Evolutionary conservation across 768 basidiomycete genomes (phyloP), one percentile per base, ranked within the genome.

Genomic region (Calocera viscosa): DNA sequence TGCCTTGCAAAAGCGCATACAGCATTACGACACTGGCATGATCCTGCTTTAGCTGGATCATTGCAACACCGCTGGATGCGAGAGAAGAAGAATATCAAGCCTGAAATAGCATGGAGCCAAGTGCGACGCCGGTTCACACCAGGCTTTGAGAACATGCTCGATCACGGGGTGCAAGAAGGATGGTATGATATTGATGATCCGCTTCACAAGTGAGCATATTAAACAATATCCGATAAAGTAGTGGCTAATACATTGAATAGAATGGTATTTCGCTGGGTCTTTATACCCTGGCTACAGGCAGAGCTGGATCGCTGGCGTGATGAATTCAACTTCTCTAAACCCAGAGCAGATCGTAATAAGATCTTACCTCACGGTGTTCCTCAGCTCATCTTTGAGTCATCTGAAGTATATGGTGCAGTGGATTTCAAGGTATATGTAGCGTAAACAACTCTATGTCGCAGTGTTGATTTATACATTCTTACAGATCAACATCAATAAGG

Each of bases 1-100:
- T 74, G 77, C 0, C 73, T 82, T 32, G 82, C 81, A 0, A 82
- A 83, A 70, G 72, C 71, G 0, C 80, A 82, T 0, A 81, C 82
- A 0, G 30, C 70, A 0, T 69, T 80, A 0, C 75, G 78, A 0
- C 82, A 83, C 7, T 47, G 40, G 0, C 75, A 77, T 11, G 81
- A 84, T 66, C 77, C 80, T 0, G 38, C 66, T 0, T 73, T 83
- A 0, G 5, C 7, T 0, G 78, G 73, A 0, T 78, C 75, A 0
- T 60, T 80, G 0, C 81, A 82, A 65, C 82, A 84, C 63, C 69
- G 74, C 0, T 83, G 77, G 39, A 77, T 71, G 72, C 65, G 69
- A 0, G 64, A 71, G 0, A 76, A 80, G 35, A 76, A 71, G 1
- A 83, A 83, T 53, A 70, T 82, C 43, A 80, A 76, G 67, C 73